Evolutionary conservation across 805 yeast species (phyloP).

Genomic region (Nematodospora valgi): DNA sequence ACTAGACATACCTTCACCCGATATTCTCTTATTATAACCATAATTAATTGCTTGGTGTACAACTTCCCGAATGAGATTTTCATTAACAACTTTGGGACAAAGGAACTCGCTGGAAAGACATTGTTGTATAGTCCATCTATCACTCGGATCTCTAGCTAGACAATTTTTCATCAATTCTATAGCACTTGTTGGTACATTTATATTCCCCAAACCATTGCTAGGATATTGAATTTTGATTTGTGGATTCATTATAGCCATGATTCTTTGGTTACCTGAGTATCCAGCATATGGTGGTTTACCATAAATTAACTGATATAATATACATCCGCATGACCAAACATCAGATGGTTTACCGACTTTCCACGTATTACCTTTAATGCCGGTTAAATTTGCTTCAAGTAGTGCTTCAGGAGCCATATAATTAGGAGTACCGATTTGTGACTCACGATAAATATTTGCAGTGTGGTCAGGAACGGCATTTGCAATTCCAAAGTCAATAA

Average conservation of each 20-base stretch:
- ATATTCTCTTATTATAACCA: slow-evolving; percentile 48
- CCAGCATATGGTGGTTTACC: slow-evolving; percentile 88
- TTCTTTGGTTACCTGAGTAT: slow-evolving; percentile 70
- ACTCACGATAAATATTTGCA: slow-evolving; percentile 80
- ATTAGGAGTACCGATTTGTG: slow-evolving; percentile 93
- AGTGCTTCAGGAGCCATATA: slow-evolving; percentile 98
- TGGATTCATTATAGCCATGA: slow-evolving; percentile 84
- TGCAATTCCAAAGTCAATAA: slow-evolving; percentile 96
- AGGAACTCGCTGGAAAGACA: slow-evolving; percentile 64
- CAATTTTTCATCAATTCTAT: slow-evolving; percentile 72
- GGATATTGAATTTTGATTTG: slow-evolving; percentile 69
- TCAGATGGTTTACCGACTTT: slow-evolving; percentile 94
- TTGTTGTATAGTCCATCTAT: slow-evolving; percentile 62
- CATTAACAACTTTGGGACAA: slow-evolving; percentile 70
- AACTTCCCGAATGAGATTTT: slow-evolving; percentile 62
- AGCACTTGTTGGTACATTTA: slow-evolving; percentile 63
- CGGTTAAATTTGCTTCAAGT: slow-evolving; percentile 72
- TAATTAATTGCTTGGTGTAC: slow-evolving; percentile 74
- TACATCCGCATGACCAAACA: slow-evolving; percentile 98
- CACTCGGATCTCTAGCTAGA: slow-evolving; percentile 63
- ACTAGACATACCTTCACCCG: slow-evolving; percentile 37
- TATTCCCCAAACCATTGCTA: slow-evolving; percentile 55
- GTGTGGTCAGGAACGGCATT: slow-evolving; percentile 92
- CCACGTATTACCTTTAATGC: slow-evolving; percentile 39
- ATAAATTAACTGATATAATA: slow-evolving; percentile 90